A percentile compares a stretch with the other conserved stretches of the same genome.
phyloP scores from a whole-genome alignment of 225 moss, liverwort and hornwort genomes.

The Neckera pumila region DNA sequence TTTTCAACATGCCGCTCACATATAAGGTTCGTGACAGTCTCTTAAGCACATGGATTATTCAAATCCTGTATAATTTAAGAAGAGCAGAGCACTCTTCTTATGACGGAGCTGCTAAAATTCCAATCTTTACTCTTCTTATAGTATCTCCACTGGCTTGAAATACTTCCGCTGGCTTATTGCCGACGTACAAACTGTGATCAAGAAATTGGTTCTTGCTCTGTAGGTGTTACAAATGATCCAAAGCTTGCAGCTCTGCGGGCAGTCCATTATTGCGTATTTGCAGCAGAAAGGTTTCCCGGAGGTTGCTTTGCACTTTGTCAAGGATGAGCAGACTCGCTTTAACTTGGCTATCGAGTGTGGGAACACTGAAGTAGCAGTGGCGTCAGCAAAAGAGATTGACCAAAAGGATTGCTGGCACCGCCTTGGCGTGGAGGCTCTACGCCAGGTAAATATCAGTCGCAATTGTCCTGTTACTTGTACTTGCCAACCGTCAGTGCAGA shows the following conservation, averaged over 20 bases:
- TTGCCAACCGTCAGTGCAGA: not conserved
- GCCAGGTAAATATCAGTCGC: constrained; percentile 36
- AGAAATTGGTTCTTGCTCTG: not conserved
- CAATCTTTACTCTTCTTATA: not conserved
- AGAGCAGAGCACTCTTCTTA: not conserved
- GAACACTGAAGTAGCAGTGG: constrained; percentile 93
- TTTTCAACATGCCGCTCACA: not conserved
- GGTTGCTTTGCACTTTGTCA: constrained; percentile 95
- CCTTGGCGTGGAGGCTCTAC: constrained; percentile 91
- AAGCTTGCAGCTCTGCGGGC: constrained; percentile 92
- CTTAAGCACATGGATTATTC: not conserved
- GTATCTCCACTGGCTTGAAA: not conserved
- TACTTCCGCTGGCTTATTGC: not conserved
- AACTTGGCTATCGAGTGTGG: constrained; percentile 96
- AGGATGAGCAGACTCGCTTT: constrained; percentile 96
- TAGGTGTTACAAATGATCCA: constrained; percentile 92
- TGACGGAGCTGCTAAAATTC: constrained; percentile 30
- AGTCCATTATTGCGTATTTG: constrained; percentile 96
- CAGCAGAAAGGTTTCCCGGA: constrained; percentile 99
- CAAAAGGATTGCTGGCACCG: constrained; percentile 98
- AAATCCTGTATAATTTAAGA: not conserved
- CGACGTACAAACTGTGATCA: not conserved
- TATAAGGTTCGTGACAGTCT: not conserved
- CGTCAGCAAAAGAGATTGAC: constrained; percentile 98
- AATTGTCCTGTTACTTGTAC: not conserved